Percentiles rank a stretch among this genome's conserved stretches.
phyloP scores from a whole-genome alignment of 208 protist species.

The Tritrichomonas musculus region DNA sequence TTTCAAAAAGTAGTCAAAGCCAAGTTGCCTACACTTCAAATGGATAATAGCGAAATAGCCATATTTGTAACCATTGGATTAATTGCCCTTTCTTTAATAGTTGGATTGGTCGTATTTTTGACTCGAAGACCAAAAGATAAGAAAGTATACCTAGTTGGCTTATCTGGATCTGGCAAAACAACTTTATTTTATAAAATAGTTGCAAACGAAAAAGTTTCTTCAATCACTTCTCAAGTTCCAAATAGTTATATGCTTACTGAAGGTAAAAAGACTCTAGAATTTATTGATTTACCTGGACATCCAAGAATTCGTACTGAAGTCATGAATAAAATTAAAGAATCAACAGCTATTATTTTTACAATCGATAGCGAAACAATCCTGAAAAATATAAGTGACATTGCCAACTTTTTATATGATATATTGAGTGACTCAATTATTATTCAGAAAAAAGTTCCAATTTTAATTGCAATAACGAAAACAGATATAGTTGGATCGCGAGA shows the following conservation, averaged over 20 bases:
- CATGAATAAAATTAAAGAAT: neutral
- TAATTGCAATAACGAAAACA: neutral
- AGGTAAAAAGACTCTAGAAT: neutral
- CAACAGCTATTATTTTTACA: neutral
- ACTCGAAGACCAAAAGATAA: neutral
- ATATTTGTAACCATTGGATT: too few species aligned
- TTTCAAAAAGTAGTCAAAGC: too few species aligned
- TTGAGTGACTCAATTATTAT: neutral
- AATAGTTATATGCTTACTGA: neutral
- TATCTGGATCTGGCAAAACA: neutral
- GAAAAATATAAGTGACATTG: neutral
- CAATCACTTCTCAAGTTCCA: neutral
- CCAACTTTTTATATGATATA: slow-evolving; percentile 22
- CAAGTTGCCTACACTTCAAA: too few species aligned
- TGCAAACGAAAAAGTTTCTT: neutral
- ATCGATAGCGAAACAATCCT: slow-evolving; percentile 32
- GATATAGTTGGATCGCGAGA: neutral
- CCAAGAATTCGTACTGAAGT: neutral
- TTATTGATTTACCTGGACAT: slow-evolving; percentile 16
- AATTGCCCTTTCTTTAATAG: too few species aligned
- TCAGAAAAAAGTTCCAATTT: neutral
- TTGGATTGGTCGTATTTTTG: too few species aligned
- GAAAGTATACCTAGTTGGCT: neutral
- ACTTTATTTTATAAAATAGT: neutral
- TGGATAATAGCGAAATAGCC: too few species aligned